phyloP scores from a whole-genome alignment of 2,329 filamentous ascomycete genomes.

The Sclerotinia borealis region DNA sequence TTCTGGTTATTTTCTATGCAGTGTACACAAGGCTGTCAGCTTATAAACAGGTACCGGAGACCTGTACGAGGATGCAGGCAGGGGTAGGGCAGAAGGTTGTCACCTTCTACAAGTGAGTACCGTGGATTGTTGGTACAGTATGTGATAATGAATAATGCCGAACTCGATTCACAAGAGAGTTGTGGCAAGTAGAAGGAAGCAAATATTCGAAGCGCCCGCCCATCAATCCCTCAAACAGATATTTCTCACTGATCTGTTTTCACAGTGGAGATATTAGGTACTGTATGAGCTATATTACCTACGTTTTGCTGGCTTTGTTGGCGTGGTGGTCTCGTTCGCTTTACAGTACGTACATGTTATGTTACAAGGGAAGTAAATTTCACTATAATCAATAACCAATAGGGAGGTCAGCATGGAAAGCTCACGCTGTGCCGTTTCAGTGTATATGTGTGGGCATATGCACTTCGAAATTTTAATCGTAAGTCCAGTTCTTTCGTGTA shows the following conservation, averaged over 20 bases:
- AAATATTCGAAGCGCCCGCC: too few species aligned
- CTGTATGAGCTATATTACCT: too few species aligned
- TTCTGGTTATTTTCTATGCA: not conserved
- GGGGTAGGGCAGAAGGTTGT: constrained; percentile 5
- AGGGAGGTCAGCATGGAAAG: constrained; percentile 7
- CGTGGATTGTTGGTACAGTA: too few species aligned
- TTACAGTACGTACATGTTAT: too few species aligned
- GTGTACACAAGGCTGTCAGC: constrained; percentile 3
- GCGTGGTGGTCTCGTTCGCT: constrained; percentile 5
- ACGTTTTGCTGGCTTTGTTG: constrained; percentile 3
- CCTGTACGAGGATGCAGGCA: constrained; percentile 8
- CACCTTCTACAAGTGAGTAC: not conserved
- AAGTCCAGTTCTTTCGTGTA: not conserved
- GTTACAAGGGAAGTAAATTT: constrained; percentile 10
- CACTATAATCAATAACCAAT: constrained; percentile 5
- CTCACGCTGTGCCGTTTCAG: constrained; percentile 12
- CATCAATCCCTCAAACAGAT: too few species aligned
- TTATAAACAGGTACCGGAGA: not conserved
- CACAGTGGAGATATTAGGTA: too few species aligned
- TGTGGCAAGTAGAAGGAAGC: too few species aligned
- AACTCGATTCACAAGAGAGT: not conserved
- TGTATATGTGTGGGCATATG: not conserved
- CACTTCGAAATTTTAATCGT: not conserved
- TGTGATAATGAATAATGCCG: too few species aligned
- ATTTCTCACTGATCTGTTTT: too few species aligned